Evolutionary conservation across 2,329 filamentous ascomycete species (phyloP), one percentile per base, ranked within the genome.

Genomic region (Colletotrichum brevisporum): DNA sequence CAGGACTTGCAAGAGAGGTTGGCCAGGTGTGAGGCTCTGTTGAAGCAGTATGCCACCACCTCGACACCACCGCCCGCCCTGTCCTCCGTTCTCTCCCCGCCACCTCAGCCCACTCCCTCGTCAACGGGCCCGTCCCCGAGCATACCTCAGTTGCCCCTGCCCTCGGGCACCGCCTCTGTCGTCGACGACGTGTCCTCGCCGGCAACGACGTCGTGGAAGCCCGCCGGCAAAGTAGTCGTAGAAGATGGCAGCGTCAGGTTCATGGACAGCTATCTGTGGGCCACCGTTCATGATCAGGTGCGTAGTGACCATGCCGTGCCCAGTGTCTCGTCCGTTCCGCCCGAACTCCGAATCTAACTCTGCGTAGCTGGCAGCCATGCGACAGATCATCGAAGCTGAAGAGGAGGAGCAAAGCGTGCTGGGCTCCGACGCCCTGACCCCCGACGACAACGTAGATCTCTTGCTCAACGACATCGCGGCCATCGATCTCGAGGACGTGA

Each of bases 1-100:
- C 88, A 90, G 73, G 88, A 90, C 73, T 82, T 90, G 13, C 88
- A 90, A 73, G 88, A 90, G 76, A 83, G 88, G 47, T 80, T 90
- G 43, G 86, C 87, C 4, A 82, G 87, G 63, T 89, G 88, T 71
- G 88, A 90, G 73, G 85, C 88, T 71, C 78, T 90, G 47, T 77
- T 89, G 24, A 89, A 88, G 71, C 85, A 87, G 68, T 89, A 90
- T 77, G 86, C 86, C 13, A 80, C 79, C 6, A 77, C 78, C 27
- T 55, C 70, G 52, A 57, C 55, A 12, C 50, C 69, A 45, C 67
- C 74, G 2, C 69, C 75, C 18, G 72, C 66, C 31, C 75, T 73
- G 5, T 60, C 75, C 16, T 27, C 56, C 18, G 41, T 41, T 9
- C 18, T 67, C 5, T 70, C 67, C 9, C 63, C 67, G 2, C 13